Base-by-base conservation (phyloP, 1,284 basidiomycete genomes). In the Agaricales sp. region DNA sequence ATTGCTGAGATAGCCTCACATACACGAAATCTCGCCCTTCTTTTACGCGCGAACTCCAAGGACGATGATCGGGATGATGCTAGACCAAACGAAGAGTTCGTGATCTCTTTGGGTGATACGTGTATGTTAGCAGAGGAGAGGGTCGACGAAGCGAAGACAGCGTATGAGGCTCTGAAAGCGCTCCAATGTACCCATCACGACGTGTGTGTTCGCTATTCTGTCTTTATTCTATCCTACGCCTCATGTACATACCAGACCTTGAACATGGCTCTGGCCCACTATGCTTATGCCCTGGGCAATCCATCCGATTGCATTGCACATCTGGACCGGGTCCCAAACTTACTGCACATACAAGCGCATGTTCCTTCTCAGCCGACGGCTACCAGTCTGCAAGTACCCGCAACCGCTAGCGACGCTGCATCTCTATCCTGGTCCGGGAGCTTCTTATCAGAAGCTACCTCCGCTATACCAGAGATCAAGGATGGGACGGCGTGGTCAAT, bases 221-320 rank as follows among this genome's bases (percentile, higher is more conserved):
- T 23, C 18, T 6, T 16, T 18, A 16, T 41, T 4, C 8, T 46
- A 45, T 37, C 11, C 35, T 37, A 16, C 16, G 16, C 30, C 26
- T 49, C 25, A 51, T 46, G 25, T 23, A 6, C 26, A 21, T 18
- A 18, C 43, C 12, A 85, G 82, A 79, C 75, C 13, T 66, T 80
- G 14, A 68, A 75, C 52, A 71, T 87, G 49, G 72, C 77, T 0
- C 65, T 86, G 38, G 88, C 86, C 2, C 90, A 87, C 62, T 82
- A 86, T 57, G 78, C 80, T 2, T 89, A 87, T 62, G 84, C 88
- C 0, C 65, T 91, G 2, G 79, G 80, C 24, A 69, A 77, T 16
- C 80, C 81, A 14, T 63, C 70, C 2, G 75, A 79, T 49, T 89
- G 86, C 50, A 65, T 92, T 16, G 58, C 65, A 1, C 67, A 82